These are phyloP conservation scores for Neonectria ditissima DNA, from an alignment of 2,329 filamentous ascomycete species.

Conservation along the genomic window DNA sequence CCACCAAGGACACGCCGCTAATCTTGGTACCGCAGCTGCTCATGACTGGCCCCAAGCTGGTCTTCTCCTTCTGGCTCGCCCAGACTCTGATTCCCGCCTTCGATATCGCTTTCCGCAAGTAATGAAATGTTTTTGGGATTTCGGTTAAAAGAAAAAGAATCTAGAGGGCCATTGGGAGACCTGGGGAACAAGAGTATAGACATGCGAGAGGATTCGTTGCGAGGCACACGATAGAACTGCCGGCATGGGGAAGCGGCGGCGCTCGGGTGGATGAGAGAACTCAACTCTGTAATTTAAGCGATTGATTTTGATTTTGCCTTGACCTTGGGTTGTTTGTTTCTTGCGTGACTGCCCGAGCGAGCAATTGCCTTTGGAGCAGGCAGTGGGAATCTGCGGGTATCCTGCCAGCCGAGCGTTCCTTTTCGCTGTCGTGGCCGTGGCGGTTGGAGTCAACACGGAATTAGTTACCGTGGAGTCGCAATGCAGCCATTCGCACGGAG, in stretches of 20 bases:
- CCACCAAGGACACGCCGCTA: conserved; percentile 32
- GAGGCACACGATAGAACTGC: conserved; percentile 41
- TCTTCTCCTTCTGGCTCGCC: conserved; percentile 99
- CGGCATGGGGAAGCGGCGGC: conserved; percentile 33
- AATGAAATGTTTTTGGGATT: conserved; percentile 20
- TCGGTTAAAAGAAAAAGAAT: conserved; percentile 17
- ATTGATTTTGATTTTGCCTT: conserved; percentile 43
- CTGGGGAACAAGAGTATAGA: conserved; percentile 36
- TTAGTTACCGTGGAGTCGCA: not conserved
- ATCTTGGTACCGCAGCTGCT: conserved; percentile 69
- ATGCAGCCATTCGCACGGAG: not conserved
- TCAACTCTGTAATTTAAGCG: conserved; percentile 49
- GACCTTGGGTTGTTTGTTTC: conserved; percentile 1
- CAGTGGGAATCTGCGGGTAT: no score
- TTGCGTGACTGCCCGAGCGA: not conserved
- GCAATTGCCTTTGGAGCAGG: not conserved
- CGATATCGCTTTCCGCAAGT: conserved; percentile 60
- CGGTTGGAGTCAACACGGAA: conserved; percentile 22
- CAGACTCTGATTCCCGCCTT: conserved; percentile 98
- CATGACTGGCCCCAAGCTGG: conserved; percentile 98
- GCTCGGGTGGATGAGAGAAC: conserved; percentile 36
- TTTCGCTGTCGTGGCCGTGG: conserved; percentile 7
- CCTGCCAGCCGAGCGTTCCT: not conserved
- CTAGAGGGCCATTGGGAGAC: conserved; percentile 22
- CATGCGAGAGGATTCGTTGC: conserved; percentile 36